Evolutionary conservation across 768 basidiomycete genomes (phyloP).

Genomic region (Lanmaoa pseudosensibilis): DNA sequence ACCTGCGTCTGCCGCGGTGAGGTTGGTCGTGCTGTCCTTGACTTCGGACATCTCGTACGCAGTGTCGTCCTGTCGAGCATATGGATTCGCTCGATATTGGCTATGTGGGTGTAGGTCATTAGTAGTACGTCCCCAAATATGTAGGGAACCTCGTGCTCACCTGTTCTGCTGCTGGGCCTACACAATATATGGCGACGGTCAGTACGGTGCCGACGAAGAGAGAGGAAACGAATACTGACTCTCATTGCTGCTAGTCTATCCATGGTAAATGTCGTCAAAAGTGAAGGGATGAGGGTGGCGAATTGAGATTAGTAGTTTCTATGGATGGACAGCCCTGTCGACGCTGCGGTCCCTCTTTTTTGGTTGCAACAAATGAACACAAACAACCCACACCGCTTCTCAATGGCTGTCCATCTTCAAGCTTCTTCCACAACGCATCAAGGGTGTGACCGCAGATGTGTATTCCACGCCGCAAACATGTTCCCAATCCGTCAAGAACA

Average conservation of each 20-base stretch:
- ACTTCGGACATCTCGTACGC: conserved; percentile 75
- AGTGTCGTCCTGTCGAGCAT: conserved; percentile 58
- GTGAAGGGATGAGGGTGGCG: conserved; percentile 31
- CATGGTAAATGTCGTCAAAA: conserved; percentile 58
- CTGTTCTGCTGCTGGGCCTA: conserved; percentile 72
- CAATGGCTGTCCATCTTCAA: too few species aligned
- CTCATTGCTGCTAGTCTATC: conserved; percentile 89
- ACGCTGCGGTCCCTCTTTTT: background rate
- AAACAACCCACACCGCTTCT: conserved; percentile 9
- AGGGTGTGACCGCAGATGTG: background rate
- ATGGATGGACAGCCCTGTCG: background rate
- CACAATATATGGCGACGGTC: background rate
- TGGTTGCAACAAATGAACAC: conserved; percentile 13
- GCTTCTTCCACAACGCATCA: too few species aligned
- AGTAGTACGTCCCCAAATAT: background rate
- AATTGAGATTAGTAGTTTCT: background rate
- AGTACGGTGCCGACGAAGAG: background rate
- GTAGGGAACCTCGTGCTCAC: conserved; percentile 32
- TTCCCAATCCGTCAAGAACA: too few species aligned
- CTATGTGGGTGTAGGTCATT: conserved; percentile 14
- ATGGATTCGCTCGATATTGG: conserved; percentile 54
- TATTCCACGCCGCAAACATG: too few species aligned
- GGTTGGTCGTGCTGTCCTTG: conserved; percentile 54
- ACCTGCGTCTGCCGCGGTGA: conserved; percentile 44
- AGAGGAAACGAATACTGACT: conserved; percentile 40